phyloP scores from a whole-genome alignment of 2,329 filamentous ascomycete genomes.

The Akanthomyces lecanii region DNA sequence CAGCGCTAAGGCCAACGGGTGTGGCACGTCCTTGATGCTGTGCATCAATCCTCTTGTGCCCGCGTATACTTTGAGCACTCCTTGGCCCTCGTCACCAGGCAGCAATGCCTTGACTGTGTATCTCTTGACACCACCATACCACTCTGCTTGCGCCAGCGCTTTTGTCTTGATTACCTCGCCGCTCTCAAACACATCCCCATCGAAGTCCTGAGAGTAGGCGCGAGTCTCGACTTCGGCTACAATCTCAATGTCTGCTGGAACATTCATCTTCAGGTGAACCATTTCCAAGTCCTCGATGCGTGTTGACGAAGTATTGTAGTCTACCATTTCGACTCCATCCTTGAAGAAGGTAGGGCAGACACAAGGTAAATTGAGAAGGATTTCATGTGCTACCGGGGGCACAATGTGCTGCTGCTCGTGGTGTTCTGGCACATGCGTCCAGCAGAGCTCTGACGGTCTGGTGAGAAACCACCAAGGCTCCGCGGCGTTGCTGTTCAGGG shows the following conservation, averaged over 20 bases:
- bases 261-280: slow-evolving; percentile 81
- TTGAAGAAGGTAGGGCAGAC: slow-evolving; percentile 87
- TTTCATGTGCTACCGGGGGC: slow-evolving; percentile 78
- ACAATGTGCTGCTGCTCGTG: slow-evolving; percentile 90
- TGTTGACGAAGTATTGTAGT: slow-evolving; percentile 84
- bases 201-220: slow-evolving; percentile 72
- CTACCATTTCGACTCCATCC: slow-evolving; percentile 70
- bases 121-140: slow-evolving; percentile 80
- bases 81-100: slow-evolving; percentile 86
- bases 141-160: slow-evolving; percentile 86
- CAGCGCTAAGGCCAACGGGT: slow-evolving; percentile 83
- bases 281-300: slow-evolving; percentile 90
- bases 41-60: slow-evolving; percentile 96
- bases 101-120: slow-evolving; percentile 92
- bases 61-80: slow-evolving; percentile 84
- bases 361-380: slow-evolving; percentile 80
- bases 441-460: slow-evolving; percentile 84
- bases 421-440: slow-evolving; percentile 87
- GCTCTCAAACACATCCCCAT: slow-evolving; percentile 91
- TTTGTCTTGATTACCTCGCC: slow-evolving; percentile 82
- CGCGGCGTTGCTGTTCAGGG: slow-evolving; percentile 61
- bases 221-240: slow-evolving; percentile 88
- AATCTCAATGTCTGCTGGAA: slow-evolving; percentile 85
- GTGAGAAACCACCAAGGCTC: slow-evolving; percentile 95
- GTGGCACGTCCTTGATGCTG: slow-evolving; percentile 92